A percentile compares a stretch with the other conserved stretches of the same genome.
Evolutionary conservation across 2,329 filamentous ascomycete genomes (phyloP).

Genomic region (Nemania diffusa): DNA sequence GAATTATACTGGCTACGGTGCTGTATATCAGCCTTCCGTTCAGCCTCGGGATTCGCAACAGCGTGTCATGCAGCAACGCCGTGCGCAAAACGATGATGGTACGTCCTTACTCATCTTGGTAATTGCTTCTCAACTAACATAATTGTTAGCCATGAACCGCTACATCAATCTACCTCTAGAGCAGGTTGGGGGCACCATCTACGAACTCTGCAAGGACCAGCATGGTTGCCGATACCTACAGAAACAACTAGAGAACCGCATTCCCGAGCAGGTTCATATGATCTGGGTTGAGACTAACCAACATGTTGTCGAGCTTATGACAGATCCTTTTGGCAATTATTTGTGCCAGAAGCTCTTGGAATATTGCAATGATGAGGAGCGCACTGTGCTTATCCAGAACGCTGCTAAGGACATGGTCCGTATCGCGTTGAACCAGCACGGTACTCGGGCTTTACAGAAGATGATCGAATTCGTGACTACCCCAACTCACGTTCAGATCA

Average conservation of each 20-base stretch:
- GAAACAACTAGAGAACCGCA: conserved; percentile 94
- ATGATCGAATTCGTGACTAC: conserved; percentile 99
- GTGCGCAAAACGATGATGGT: conserved; percentile 79
- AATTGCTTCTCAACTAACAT: conserved; percentile 16
- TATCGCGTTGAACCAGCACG: conserved; percentile 96
- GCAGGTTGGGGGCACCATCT: conserved; percentile 83
- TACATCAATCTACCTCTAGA: conserved; percentile 87
- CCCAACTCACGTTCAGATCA: conserved; percentile 83
- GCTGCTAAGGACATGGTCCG: conserved; percentile 87
- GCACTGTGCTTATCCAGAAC: conserved; percentile 90
- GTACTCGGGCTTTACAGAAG: conserved; percentile 95
- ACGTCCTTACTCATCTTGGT: conserved; percentile 44
- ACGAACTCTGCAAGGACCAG: conserved; percentile 94
- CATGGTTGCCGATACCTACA: conserved; percentile 97
- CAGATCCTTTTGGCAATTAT: conserved; percentile 98
- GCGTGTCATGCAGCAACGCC: conserved; percentile 79
- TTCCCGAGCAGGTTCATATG: conserved; percentile 83
- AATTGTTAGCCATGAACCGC: conserved; percentile 71
- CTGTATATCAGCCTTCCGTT: conserved; percentile 60
- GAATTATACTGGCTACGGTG: conserved; percentile 67
- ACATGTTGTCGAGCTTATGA: conserved; percentile 98
- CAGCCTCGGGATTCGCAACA: conserved; percentile 77
- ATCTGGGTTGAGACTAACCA: conserved; percentile 95
- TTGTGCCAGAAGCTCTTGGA: conserved; percentile 98
- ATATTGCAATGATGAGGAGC: conserved; percentile 93